Evolutionary conservation across 108 stramenopile genomes (phyloP), one percentile per base, ranked within the genome.

Genomic region (Schizochytrium sp.): DNA sequence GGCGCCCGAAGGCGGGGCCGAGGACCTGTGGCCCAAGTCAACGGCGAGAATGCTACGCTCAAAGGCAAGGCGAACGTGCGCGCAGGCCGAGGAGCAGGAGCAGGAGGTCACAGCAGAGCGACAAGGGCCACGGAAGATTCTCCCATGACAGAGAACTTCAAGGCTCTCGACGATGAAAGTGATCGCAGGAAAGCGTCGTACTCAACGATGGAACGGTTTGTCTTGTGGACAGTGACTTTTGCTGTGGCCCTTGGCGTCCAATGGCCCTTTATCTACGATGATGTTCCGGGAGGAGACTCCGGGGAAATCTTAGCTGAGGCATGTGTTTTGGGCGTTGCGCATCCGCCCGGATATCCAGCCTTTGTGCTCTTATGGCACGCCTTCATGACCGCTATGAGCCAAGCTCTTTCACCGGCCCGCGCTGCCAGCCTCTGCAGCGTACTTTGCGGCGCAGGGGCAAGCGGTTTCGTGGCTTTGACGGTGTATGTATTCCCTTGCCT

Each of bases 261-360:
- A 34, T 83, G 51, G 48, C n/a, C n/a, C 45, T 28, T 25, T 23
- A 53, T 83, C 10, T 47, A 47, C 28, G 48, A 12, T 12, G 51
- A 47, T 12, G 76, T 83, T 12, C 48, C 76, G 1, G 88, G 88
- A 18, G 88, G 88, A 12, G 88, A 88, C 60, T 21, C 59, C 48
- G 93, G 93, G 14, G 96, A 96, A 53, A 87, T 96, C 4, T 93
- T 96, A 28, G 95, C 96, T 4, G 96, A 96, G 87, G 95, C 94
- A 21, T 96, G 96, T 59, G 55, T 60, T 10, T 88, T 92, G 18
- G 96, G 96, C 1, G 95, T 95, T 4, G 93, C 95, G 0, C 96
- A 96, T 60, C 96, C 96, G 4, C 96, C 96, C 5, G 95, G 95
- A 0, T 96, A 96, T 88, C 96, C 96, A 5, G 47, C 94, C 19